Conservation (phyloP, 768 basidiomycete genomes). For the Russula lepida region DNA sequence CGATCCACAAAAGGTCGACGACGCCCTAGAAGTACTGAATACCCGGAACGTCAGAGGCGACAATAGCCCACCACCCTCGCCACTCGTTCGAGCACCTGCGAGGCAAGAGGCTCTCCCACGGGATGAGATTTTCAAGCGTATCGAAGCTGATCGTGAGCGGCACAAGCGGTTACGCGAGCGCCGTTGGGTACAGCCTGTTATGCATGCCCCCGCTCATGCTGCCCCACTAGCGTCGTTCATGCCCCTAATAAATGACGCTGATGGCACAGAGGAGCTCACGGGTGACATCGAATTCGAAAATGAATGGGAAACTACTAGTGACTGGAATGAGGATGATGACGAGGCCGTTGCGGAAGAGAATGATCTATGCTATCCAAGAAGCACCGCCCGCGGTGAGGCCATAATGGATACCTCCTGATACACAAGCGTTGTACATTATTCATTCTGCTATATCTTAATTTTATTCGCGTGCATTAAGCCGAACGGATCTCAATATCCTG, state of each 20-base stretch:
- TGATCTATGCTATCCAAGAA: slow-evolving; percentile 55
- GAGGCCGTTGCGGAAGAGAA: slow-evolving; percentile 68
- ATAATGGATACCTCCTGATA: slow-evolving; percentile 36
- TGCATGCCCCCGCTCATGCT: slow-evolving; percentile 39
- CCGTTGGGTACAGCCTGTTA: slow-evolving; percentile 80
- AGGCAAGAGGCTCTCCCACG: slow-evolving; percentile 28
- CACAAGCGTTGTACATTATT: slow-evolving; percentile 7
- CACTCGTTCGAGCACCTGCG: slow-evolving; percentile 18
- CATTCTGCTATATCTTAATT: slow-evolving; percentile 14
- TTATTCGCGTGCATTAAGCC: neutral
- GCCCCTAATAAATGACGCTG: slow-evolving; percentile 43
- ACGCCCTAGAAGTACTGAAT: slow-evolving; percentile 50
- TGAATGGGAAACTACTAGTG: slow-evolving; percentile 83
- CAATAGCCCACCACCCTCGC: slow-evolving; percentile 20
- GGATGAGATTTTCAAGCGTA: slow-evolving; percentile 71
- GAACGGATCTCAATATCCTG: neutral
- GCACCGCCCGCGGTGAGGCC: slow-evolving; percentile 26
- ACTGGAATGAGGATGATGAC: slow-evolving; percentile 86
- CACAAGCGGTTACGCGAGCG: slow-evolving; percentile 88
- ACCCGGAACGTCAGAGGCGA: slow-evolving; percentile 32
- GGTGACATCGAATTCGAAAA: slow-evolving; percentile 84
- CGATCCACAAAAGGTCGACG: slow-evolving; percentile 70
- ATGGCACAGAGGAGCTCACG: slow-evolving; percentile 51
- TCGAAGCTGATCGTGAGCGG: slow-evolving; percentile 88
- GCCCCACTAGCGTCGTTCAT: slow-evolving; percentile 51